Conservation (phyloP, 192 early-diverging fungal species). For the Linnemannia zychae region DNA sequence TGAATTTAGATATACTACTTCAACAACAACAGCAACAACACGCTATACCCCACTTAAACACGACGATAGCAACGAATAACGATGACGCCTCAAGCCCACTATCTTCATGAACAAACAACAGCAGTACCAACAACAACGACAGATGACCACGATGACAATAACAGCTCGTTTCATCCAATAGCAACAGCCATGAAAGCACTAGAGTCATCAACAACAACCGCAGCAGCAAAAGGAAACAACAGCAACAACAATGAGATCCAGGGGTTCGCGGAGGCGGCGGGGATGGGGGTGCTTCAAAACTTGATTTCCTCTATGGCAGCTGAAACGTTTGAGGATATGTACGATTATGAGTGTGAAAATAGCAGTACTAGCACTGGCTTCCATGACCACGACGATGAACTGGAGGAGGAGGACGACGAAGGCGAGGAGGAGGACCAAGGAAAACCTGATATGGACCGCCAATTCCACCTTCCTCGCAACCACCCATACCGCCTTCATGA, state of each 20-base stretch:
- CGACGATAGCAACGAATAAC: neutral
- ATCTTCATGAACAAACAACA: neutral
- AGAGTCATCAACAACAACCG: neutral
- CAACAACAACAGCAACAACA: too few relatives aligned
- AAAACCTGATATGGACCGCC: neutral
- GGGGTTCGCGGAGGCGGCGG: neutral
- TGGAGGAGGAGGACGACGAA: neutral
- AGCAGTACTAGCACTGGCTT: constrained; percentile 1
- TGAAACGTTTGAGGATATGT: neutral
- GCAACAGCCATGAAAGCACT: neutral
- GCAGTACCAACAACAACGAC: neutral
- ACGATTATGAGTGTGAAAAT: constrained; percentile 1
- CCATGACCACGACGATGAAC: neutral
- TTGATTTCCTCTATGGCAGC: neutral
- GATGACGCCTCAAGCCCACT: neutral
- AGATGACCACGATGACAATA: neutral
- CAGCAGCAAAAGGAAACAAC: neutral
- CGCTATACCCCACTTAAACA: neutral
- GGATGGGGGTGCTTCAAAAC: neutral
- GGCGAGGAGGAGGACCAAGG: neutral
- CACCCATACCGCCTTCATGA: neutral
- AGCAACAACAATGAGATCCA: neutral
- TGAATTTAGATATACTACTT: too few relatives aligned
- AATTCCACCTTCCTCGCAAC: neutral
- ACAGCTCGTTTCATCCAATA: neutral